Percentiles rank a stretch among this genome's conserved stretches.
Evolutionary conservation across 1,284 basidiomycete species (phyloP).

Genomic region (Inonotus hispidus): DNA sequence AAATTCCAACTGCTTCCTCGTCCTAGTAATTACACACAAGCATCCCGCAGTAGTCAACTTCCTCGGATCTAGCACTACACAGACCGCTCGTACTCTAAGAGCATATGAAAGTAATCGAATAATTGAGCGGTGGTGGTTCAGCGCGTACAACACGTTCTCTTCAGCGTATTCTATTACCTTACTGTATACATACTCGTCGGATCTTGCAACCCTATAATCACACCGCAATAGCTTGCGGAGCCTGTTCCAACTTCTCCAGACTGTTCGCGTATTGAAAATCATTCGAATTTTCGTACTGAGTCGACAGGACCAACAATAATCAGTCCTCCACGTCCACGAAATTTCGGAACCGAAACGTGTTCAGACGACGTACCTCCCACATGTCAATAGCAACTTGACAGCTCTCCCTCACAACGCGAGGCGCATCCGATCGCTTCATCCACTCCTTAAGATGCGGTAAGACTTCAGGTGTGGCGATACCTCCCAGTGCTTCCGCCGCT

Average conservation of each 20-base stretch:
- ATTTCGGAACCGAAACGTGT: constrained; percentile 2
- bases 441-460: constrained; percentile 84
- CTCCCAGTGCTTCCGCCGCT: constrained; percentile 96
- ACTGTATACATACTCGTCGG: not conserved
- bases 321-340: not conserved
- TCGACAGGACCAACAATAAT: not conserved
- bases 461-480: constrained; percentile 91
- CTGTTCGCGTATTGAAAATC: constrained; percentile 83
- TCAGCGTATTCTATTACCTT: not conserved
- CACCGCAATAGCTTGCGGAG: not conserved
- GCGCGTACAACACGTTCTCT: not conserved
- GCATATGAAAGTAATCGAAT: too few relatives aligned
- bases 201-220: not conserved
- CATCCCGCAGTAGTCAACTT: too few relatives aligned
- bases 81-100: too few relatives aligned
- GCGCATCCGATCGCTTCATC: constrained; percentile 73
- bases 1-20: too few relatives aligned
- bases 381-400: constrained; percentile 97
- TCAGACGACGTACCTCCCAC: constrained; percentile 69
- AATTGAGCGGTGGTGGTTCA: not conserved
- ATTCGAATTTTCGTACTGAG: constrained; percentile 82
- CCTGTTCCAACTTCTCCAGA: constrained; percentile 25
- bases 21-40: too few relatives aligned
- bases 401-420: constrained; percentile 90
- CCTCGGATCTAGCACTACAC: too few relatives aligned